Evolutionary conservation across 768 basidiomycete species (phyloP).

Genomic region (Kwoniella shandongensis): DNA sequence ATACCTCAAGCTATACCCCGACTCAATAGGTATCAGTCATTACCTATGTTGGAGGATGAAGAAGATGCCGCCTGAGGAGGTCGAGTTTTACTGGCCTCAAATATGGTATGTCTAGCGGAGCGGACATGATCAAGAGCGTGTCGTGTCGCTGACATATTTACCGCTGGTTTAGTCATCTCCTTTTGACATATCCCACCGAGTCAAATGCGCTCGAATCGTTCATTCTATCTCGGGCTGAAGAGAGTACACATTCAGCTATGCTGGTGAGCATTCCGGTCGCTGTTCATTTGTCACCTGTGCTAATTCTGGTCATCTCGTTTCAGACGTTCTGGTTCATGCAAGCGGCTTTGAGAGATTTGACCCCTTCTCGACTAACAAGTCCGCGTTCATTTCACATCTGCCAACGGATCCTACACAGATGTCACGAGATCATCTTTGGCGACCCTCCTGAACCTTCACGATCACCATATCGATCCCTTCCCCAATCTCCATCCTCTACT

Average conservation of each 20-base stretch:
- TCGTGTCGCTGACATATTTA: too few species aligned
- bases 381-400: constrained; percentile 84
- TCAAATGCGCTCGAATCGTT: constrained; percentile 93
- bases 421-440: constrained; percentile 94
- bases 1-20: constrained; percentile 61
- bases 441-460: constrained; percentile 69
- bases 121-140: not conserved
- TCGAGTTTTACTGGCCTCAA: constrained; percentile 59
- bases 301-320: constrained; percentile 34
- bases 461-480: constrained; percentile 67
- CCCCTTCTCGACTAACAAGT: constrained; percentile 59
- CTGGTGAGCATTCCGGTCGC: constrained; percentile 64
- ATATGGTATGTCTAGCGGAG: constrained; percentile 51
- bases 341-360: constrained; percentile 82
- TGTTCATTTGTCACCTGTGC: not conserved
- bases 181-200: constrained; percentile 86
- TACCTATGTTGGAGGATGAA: constrained; percentile 56
- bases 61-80: constrained; percentile 55
- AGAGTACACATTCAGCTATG: constrained; percentile 92
- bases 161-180: constrained; percentile 69
- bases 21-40: constrained; percentile 57
- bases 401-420: constrained; percentile 82
- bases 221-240: constrained; percentile 80
- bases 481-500: constrained; percentile 57
- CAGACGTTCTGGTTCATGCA: constrained; percentile 99